Evolutionary conservation across 768 basidiomycete genomes (phyloP), one percentile per base, ranked within the genome.

Genomic region (Asterophora lycoperdoides): DNA sequence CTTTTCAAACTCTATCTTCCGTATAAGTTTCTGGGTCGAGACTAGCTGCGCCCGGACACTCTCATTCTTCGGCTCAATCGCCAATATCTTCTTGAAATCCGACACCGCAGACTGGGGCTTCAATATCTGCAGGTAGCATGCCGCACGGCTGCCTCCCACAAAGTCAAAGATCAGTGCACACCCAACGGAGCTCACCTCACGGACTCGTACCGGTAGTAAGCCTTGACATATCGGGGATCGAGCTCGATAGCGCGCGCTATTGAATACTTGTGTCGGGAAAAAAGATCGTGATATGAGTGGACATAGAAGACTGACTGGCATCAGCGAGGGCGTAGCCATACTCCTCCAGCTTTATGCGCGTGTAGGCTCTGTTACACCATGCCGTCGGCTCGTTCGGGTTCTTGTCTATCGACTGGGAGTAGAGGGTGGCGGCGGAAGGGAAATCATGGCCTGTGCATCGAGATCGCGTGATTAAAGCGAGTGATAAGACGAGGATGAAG

Each of bases 351-450:
- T 90, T 96, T 68, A 94, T 91, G 43, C 95, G 80, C 11, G 89
- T 79, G 67, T 92, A 89, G 2, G 96, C 93, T 32, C 95, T 80
- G 68, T 98, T 98, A 63, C 88, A 93, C 88, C 90, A 98, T 44
- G 95, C 67, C 11, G 92, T 93, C 44, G 93, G 71, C 59, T 97
- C 95, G 47, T 74, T 72, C 0, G 93, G 93, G 63, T 99, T 93
- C 62, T 84, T 78, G 55, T 86, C 83, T 56, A 98, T 88, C 2
- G 95, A 91, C 32, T 83, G 69, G 2, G 86, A 78, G 65, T 98
- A 99, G 32, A 96, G 68, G 34, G 78, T 75, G 8, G 87, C 84
- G 9, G 94, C 92, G 13, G 68, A 64, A 17, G 76, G 74, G 64
- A 93, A 98, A 57, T 89, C 81, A 64, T 91, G 87, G 40, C 68